Base-by-base conservation (phyloP, 2,329 filamentous ascomycete species). In the Fusarium odoratissimum region DNA sequence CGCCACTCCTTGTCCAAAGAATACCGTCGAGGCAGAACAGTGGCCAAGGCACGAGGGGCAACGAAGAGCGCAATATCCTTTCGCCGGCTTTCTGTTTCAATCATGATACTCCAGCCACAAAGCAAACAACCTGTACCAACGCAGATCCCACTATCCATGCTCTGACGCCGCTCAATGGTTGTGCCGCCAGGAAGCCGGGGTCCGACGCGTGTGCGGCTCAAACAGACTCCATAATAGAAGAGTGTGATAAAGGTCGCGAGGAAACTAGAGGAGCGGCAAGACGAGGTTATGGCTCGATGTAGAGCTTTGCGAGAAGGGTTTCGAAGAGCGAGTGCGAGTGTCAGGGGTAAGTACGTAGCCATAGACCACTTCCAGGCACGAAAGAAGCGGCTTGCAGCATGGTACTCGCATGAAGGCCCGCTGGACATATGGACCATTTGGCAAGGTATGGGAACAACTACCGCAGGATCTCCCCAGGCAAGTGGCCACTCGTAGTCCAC, bases 171-270 rank as follows among this genome's bases (percentile, higher is more conserved):
- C 3, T 79, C 74, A 1, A 80, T 80, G 67, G 89, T 86, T 38
- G 66, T 73, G 23, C 79, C 84, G n/a, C 89, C 88, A 30, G 95
- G 83, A 17, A 95, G 28, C 38, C 80, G 88, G 0, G 94, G 94
- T 0, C 94, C 94, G 11, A 96, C 68, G 16, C 93, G 87, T 3
- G 91, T 95, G 48, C 94, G 89, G 10, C 90, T 86, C 0, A 97
- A 88, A 79, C 94, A 97, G 7, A 97, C 92, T 33, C 92, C 91
- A 79, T 97, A 97, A 83, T 95, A 97, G 80, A 95, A 96, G 16
- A 95, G 83, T 2, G 90, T 85, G 72, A 97, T 92, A 80, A 95
- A 97, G 1, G 90, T 84, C 6, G 91, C 93, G 3, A 97, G 86
- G 79, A 97, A 96, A 2, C 91, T 87, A 0, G 93, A 95, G 9